These are phyloP conservation scores for Amaranthus cruentus DNA, from an alignment of 148 eudicot genomes.

Conservation along the genomic window DNA sequence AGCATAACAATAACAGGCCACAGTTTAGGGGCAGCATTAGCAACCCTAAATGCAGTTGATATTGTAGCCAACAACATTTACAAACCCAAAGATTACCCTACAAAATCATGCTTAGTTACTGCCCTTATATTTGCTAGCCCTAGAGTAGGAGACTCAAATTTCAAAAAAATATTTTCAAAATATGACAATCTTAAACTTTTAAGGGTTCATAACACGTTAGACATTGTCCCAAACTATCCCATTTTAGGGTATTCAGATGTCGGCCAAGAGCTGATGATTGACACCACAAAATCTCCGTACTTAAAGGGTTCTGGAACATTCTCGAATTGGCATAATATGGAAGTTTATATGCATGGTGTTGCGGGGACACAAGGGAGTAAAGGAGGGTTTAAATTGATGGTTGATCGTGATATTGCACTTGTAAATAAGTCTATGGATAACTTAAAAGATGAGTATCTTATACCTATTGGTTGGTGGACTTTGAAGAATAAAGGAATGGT, in stretches of 20 bases:
- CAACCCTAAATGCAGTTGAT: slow-evolving; percentile 52
- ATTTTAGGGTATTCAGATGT: slow-evolving; percentile 52
- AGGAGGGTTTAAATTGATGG: slow-evolving; percentile 52
- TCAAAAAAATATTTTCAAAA: slow-evolving; percentile 30
- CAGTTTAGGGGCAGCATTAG: slow-evolving; percentile 59
- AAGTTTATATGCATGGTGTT: slow-evolving; percentile 68
- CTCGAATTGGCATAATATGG: slow-evolving; percentile 61
- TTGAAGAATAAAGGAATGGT: slow-evolving; percentile 77
- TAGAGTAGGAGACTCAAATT: slow-evolving; percentile 52
- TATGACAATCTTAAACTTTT: slow-evolving; percentile 33
- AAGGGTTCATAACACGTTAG: slow-evolving; percentile 43
- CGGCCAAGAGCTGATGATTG: slow-evolving; percentile 51
- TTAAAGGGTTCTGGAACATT: slow-evolving; percentile 46
- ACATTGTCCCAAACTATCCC: slow-evolving; percentile 63
- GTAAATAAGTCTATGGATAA: slow-evolving; percentile 48
- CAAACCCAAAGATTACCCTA: slow-evolving; percentile 12
- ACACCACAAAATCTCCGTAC: slow-evolving; percentile 50
- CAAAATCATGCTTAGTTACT: slow-evolving; percentile 24
- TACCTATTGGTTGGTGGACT: slow-evolving; percentile 60
- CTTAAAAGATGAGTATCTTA: slow-evolving; percentile 51
- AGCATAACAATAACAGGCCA: slow-evolving; percentile 65
- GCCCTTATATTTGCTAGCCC: slow-evolving; percentile 51
- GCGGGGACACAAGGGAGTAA: slow-evolving; percentile 55
- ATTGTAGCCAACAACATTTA: slow-evolving; percentile 31
- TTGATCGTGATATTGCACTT: slow-evolving; percentile 56